Evolutionary conservation across 2,329 filamentous ascomycete genomes (phyloP).

Genomic region (Colletotrichum sp.): DNA sequence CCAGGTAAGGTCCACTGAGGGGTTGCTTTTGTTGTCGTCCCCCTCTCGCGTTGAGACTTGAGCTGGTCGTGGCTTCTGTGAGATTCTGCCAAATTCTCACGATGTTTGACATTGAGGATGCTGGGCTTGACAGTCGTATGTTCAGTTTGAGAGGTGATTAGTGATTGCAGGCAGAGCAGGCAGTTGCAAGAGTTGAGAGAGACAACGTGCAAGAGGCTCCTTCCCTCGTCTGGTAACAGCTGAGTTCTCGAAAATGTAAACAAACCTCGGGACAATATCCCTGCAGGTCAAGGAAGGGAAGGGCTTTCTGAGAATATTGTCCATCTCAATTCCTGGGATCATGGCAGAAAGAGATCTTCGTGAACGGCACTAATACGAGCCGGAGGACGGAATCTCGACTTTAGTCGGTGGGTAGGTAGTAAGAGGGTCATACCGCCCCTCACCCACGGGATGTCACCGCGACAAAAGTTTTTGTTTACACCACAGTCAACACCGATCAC

Average conservation of each 20-base stretch:
- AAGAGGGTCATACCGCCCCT: neutral
- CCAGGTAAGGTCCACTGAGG: neutral
- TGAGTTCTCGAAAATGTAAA: neutral
- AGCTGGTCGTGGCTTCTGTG: neutral
- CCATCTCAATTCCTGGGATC: neutral
- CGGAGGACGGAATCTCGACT: neutral
- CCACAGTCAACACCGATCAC: neutral
- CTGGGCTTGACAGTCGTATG: neutral
- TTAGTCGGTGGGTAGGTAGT: neutral
- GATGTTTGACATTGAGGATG: neutral
- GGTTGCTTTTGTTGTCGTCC: neutral
- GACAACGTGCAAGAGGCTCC: neutral
- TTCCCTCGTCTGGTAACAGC: neutral
- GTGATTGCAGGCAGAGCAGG: neutral
- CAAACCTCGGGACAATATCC: neutral
- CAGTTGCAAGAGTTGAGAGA: neutral
- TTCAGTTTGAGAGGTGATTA: accelerated
- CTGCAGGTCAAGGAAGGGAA: neutral
- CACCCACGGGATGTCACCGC: neutral
- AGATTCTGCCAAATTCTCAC: neutral
- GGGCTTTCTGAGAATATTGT: neutral
- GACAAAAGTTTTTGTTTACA: neutral
- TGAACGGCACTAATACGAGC: neutral
- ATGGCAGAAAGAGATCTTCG: neutral
- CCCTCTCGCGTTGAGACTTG: neutral